Conservation (phyloP, 768 basidiomycete genomes). For the Porpolomopsis calyptriformis region DNA sequence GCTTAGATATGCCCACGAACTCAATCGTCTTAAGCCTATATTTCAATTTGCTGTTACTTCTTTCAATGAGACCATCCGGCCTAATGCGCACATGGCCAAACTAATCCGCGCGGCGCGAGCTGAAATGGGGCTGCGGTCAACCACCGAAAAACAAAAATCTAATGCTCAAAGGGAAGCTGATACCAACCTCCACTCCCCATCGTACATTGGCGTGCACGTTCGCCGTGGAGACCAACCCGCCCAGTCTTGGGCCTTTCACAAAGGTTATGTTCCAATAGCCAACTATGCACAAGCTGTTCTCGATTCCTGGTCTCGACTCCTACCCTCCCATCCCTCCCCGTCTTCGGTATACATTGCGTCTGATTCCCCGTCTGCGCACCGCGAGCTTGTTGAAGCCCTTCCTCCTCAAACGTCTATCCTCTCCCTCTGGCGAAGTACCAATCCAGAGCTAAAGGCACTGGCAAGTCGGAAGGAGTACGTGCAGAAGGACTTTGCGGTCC, state of each 20-base stretch:
- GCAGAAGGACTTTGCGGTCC: constrained; percentile 38
- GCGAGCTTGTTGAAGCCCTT: constrained; percentile 33
- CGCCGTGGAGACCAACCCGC: constrained; percentile 51
- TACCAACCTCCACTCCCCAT: constrained; percentile 4
- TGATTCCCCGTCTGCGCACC: constrained; percentile 38
- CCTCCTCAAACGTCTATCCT: constrained; percentile 27
- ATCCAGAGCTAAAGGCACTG: constrained; percentile 33
- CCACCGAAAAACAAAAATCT: constrained; percentile 5
- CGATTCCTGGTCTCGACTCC: constrained; percentile 31
- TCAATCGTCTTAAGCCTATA: constrained; percentile 48
- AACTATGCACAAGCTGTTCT: constrained; percentile 37
- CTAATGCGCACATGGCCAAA: constrained; percentile 32
- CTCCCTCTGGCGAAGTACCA: constrained; percentile 33
- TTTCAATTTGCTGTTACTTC: constrained; percentile 38
- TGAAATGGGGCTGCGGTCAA: constrained; percentile 27
- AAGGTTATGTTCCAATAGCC: constrained; percentile 36
- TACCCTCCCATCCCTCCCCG: constrained; percentile 11
- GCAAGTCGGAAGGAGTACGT: constrained; percentile 45
- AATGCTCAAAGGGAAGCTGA: background rate
- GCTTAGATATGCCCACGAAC: constrained; percentile 39
- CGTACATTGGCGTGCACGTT: constrained; percentile 51
- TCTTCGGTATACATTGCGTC: constrained; percentile 50
- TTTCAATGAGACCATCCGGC: constrained; percentile 41
- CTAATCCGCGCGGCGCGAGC: constrained; percentile 42
- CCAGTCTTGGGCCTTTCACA: constrained; percentile 32